Evolutionary conservation across 73 alveolate genomes (phyloP).

Genomic region (Tetrahymena borealis): DNA sequence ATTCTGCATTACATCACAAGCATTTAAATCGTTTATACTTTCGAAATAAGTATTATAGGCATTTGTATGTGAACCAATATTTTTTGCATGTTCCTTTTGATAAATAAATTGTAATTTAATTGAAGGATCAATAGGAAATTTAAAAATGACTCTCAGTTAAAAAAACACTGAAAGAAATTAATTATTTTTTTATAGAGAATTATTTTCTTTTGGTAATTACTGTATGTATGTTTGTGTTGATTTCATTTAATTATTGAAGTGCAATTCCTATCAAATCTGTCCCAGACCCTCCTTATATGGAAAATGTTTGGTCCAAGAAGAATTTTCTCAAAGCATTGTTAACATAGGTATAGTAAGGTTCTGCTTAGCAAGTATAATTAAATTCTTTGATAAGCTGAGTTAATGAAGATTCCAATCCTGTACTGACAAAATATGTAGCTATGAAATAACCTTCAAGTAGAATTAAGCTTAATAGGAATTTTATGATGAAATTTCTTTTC

Average conservation of each 20-base stretch:
- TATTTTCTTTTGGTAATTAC: not conserved
- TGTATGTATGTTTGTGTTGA: conserved; percentile 29
- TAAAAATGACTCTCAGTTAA: not conserved
- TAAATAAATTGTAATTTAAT: no score
- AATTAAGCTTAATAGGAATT: conserved; percentile 8
- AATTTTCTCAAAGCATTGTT: conserved; percentile 34
- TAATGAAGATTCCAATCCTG: conserved; percentile 12
- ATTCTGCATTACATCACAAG: conserved; percentile 11
- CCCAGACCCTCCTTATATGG: not conserved
- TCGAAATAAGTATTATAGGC: conserved; percentile 28
- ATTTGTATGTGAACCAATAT: conserved; percentile 17
- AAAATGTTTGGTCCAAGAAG: not conserved
- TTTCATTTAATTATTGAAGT: conserved; percentile 2
- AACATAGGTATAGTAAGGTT: conserved; percentile 21
- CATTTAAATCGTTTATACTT: conserved; percentile 23
- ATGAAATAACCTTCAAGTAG: conserved; percentile 12
- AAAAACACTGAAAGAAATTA: no score
- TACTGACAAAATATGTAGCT: conserved; percentile 25
- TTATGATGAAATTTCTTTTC: conserved; percentile 24
- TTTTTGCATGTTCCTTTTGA: conserved; percentile 27
- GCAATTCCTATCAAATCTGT: not conserved
- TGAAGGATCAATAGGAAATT: not conserved
- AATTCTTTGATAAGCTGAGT: conserved; percentile 4
- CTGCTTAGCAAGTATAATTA: conserved; percentile 23
- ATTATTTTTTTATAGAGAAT: no score